phyloP scores from a whole-genome alignment of 2,329 filamentous ascomycete species.

The Hansfordia pulvinata region DNA sequence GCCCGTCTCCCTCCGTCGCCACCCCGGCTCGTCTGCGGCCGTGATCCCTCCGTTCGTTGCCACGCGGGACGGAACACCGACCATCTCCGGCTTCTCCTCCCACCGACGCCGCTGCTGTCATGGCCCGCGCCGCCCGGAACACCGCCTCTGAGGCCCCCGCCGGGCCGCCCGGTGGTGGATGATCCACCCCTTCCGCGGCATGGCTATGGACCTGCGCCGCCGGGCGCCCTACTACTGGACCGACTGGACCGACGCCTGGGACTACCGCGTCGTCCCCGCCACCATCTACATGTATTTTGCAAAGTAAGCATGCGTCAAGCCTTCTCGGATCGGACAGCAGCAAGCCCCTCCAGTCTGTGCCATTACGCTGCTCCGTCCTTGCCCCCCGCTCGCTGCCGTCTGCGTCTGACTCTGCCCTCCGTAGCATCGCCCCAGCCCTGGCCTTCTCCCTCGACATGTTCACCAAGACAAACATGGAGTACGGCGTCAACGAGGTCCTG shows the following conservation, averaged over 20 bases:
- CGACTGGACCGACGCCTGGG: conserved; percentile 80
- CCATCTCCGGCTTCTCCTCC: too few relatives aligned
- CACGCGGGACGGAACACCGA: too few relatives aligned
- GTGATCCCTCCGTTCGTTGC: too few relatives aligned
- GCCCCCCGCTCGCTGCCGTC: conserved; percentile 1
- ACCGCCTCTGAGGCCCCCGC: too few relatives aligned
- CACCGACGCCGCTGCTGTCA: too few relatives aligned
- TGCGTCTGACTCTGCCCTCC: conserved; percentile 4
- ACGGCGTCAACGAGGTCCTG: conserved; percentile 86
- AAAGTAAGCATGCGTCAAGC: conserved; percentile 43
- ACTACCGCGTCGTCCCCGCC: conserved; percentile 77
- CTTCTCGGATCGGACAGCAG: neutral
- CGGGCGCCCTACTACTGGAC: conserved; percentile 65
- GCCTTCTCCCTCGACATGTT: conserved; percentile 93
- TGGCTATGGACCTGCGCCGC: conserved; percentile 64
- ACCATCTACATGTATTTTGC: conserved; percentile 94
- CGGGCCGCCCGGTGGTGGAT: conserved; percentile 56
- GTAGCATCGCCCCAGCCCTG: conserved; percentile 70
- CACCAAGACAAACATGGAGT: conserved; percentile 70
- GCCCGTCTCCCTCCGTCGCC: too few relatives aligned
- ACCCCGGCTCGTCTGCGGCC: too few relatives aligned
- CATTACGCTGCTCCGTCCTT: conserved; percentile 1
- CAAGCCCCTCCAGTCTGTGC: neutral
- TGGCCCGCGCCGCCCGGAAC: too few relatives aligned
- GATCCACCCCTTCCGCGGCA: conserved; percentile 62